Conservation (phyloP, 1,284 basidiomycete species). For the Nidula niveotomentosa region DNA sequence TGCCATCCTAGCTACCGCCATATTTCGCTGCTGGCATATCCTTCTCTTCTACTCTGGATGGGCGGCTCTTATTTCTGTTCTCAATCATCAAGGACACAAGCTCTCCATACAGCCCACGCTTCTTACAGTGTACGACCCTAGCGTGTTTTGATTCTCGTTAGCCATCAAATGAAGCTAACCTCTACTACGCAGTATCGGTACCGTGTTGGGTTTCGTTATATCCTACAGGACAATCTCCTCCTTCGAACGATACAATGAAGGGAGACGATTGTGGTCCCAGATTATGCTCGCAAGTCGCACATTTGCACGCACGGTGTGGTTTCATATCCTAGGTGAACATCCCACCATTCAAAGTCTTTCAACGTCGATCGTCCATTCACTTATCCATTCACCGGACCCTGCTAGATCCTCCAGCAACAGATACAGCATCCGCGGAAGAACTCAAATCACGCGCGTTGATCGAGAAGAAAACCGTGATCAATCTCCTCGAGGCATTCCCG, state of each 20-base stretch:
- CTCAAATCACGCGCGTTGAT: conserved; percentile 51
- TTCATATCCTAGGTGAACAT: conserved; percentile 54
- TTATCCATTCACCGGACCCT: neutral
- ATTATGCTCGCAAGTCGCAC: conserved; percentile 61
- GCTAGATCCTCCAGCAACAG: conserved; percentile 22
- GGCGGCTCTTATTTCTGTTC: conserved; percentile 52
- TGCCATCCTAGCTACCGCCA: conserved; percentile 57
- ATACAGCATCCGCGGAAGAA: conserved; percentile 31
- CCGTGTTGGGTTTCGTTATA: conserved; percentile 66
- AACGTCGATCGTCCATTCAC: neutral
- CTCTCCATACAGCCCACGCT: conserved; percentile 50
- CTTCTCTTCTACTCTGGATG: conserved; percentile 62
- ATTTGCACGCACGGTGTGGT: conserved; percentile 60
- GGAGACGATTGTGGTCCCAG: conserved; percentile 67
- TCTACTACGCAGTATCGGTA: conserved; percentile 47
- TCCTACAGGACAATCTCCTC: conserved; percentile 74
- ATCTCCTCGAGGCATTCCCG: conserved; percentile 35
- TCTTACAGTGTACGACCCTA: conserved; percentile 56
- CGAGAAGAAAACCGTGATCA: conserved; percentile 55
- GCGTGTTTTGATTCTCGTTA: neutral
- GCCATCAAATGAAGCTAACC: no score
- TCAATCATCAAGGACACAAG: conserved; percentile 45
- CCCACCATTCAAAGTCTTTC: neutral
- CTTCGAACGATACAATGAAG: conserved; percentile 77
- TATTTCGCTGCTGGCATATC: conserved; percentile 70